Evolutionary conservation across 148 eudicot genomes (phyloP).

Genomic region (Camellia lanceoleosa): DNA sequence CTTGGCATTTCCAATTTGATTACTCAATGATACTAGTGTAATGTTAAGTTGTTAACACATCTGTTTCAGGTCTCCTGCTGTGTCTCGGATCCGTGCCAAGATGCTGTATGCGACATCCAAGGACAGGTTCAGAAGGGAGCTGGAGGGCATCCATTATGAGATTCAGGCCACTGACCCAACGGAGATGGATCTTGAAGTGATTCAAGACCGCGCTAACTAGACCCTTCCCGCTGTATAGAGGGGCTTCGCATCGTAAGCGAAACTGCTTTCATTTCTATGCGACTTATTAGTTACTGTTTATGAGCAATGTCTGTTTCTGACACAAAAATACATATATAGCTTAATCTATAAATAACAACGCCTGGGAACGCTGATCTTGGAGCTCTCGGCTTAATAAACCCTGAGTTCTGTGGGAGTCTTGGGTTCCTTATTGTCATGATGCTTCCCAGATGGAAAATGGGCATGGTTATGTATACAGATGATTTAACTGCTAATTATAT

Average conservation of each 20-base stretch:
- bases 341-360: constrained; percentile 35
- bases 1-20: no score
- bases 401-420: constrained; percentile 15
- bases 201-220: constrained; percentile 55
- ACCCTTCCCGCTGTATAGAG: constrained; percentile 4
- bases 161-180: constrained; percentile 80
- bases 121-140: constrained; percentile 60
- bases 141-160: constrained; percentile 69
- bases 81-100: constrained; percentile 58
- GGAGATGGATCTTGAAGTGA: constrained; percentile 62
- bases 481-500: background rate
- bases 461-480: constrained; percentile 14
- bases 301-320: constrained; percentile 11
- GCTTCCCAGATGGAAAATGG: constrained; percentile 33
- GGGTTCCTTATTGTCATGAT: constrained; percentile 30
- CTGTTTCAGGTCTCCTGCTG: constrained; percentile 65
- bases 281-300: background rate
- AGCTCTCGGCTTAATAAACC: constrained; percentile 13
- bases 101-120: constrained; percentile 78
- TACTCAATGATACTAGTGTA: background rate
- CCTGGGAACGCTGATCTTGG: constrained; percentile 39
- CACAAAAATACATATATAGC: constrained; percentile 11
- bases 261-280: background rate
- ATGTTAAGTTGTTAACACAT: background rate
- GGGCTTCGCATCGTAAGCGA: background rate